phyloP scores from a whole-genome alignment of 1,284 basidiomycete species.

The Tylopilus orsonianus region DNA sequence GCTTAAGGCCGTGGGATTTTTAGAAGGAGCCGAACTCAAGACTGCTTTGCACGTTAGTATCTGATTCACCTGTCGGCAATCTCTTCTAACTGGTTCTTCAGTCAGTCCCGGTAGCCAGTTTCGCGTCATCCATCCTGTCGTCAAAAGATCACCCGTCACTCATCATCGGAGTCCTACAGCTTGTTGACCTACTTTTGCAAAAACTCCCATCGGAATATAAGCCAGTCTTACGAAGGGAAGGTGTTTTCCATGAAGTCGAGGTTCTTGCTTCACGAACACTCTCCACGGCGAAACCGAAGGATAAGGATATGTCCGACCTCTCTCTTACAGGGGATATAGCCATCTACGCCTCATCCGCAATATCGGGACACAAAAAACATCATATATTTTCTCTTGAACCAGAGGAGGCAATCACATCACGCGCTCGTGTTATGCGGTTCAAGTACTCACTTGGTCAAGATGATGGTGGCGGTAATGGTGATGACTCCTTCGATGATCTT shows the following conservation, averaged over 20 bases:
- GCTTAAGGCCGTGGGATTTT: slow-evolving; percentile 86
- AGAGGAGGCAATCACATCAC: slow-evolving; percentile 87
- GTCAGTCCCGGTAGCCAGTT: slow-evolving; percentile 89
- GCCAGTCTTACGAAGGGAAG: slow-evolving; percentile 87
- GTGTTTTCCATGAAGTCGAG: slow-evolving; percentile 92
- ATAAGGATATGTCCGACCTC: slow-evolving; percentile 44
- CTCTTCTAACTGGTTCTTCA: slow-evolving; percentile 34
- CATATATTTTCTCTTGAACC: slow-evolving; percentile 70
- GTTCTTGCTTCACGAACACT: slow-evolving; percentile 64
- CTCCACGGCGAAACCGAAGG: slow-evolving; percentile 53
- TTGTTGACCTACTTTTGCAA: slow-evolving; percentile 83
- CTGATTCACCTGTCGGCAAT: slow-evolving; percentile 1
- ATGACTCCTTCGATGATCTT: slow-evolving; percentile 65
- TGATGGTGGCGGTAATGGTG: slow-evolving; percentile 57
- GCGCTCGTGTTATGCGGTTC: slow-evolving; percentile 82
- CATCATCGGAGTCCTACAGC: slow-evolving; percentile 84
- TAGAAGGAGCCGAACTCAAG: slow-evolving; percentile 75
- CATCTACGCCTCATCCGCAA: slow-evolving; percentile 39
- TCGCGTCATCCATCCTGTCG: slow-evolving; percentile 89
- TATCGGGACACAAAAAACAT: slow-evolving; percentile 66
- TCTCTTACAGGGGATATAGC: slow-evolving; percentile 38
- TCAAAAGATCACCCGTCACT: slow-evolving; percentile 85
- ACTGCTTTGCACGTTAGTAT: slow-evolving; percentile 66
- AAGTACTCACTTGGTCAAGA: slow-evolving; percentile 68
- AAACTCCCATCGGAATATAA: slow-evolving; percentile 84